Base-by-base conservation (phyloP, 2,329 filamentous ascomycete species). In the Diaporthe vexans region DNA sequence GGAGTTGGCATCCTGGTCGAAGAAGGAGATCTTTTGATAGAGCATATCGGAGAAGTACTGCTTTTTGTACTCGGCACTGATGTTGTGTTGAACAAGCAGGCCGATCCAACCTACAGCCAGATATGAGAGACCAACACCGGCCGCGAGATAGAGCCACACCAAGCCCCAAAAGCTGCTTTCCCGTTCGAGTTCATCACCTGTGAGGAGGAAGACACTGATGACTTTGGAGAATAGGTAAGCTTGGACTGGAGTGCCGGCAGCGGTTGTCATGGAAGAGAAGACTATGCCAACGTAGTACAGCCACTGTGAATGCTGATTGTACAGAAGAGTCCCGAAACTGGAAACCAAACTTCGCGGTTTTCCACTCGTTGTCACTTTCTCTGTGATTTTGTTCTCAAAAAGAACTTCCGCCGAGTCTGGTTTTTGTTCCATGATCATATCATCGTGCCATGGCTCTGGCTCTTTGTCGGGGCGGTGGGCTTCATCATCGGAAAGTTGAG, bases 71-170 rank as follows among this genome's bases (percentile, higher is more conserved):
- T 35, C 61, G 21, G 61, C 61, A 8, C 61, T 65, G 61, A 51
- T 65, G 43, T 51, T 65, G 11, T 51, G 21, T 29, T 65, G 61
- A 24, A 63, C 29, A 46, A 37, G 17, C 51, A 65, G 54, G 24
- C 19, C 40, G 33, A 43, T 68, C 76, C 80, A 83, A 0, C 85
- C 86, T 24, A 90, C 79, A 17, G 83, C 77, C 75, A 90, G 90
- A 80, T 93, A 92, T n/a, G 86, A 82, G 1, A 89, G 10, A 0
- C 88, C 88, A 6, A 87, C 82, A 33, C 84, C 86, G 17, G 88
- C 83, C 5, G 91, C 91, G 92, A 92, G 73, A 88, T 86, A 43
- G 95, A 97, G 84, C 94, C 95, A 98, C 95, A 98, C 97, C 79
- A 92, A 85, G 72, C 91, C 92, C 95, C 95, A 98, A 82, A 97